Evolutionary conservation across 208 protist species (phyloP).

Genomic region (Leishmania major): DNA sequence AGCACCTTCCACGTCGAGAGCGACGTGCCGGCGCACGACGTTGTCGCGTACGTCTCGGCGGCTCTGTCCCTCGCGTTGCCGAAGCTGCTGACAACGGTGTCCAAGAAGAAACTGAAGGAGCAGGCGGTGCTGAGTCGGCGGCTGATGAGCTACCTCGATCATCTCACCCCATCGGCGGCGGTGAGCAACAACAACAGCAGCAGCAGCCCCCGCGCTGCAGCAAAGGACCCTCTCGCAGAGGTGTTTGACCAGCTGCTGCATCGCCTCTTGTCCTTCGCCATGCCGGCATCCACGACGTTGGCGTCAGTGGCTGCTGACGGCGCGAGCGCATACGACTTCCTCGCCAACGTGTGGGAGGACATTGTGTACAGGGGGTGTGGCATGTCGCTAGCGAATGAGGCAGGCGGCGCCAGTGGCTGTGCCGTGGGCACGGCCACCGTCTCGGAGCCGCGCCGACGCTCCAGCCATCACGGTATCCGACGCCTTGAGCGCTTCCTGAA

Average conservation of each 20-base stretch:
- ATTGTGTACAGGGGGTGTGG: constrained; percentile 33
- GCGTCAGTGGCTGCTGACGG: constrained; percentile 1
- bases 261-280: constrained; percentile 61
- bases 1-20: constrained; percentile 77
- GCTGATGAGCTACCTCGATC: constrained; percentile 75
- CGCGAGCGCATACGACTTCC: constrained; percentile 21
- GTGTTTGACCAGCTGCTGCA: constrained; percentile 77
- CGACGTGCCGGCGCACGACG: constrained; percentile 60
- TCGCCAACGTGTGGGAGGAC: constrained; percentile 34
- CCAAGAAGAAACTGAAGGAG: constrained; percentile 77
- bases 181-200: neutral
- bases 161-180: constrained; percentile 34
- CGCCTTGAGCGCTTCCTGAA: constrained; percentile 64
- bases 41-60: constrained; percentile 68
- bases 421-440: neutral
- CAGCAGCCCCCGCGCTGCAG: neutral
- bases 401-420: neutral
- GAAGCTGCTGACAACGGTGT: constrained; percentile 70
- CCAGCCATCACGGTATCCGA: constrained; percentile 36
- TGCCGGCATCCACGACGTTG: constrained; percentile 21
- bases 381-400: constrained; percentile 11
- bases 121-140: constrained; percentile 81
- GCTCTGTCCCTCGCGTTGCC: constrained; percentile 76
- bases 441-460: constrained; percentile 18
- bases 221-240: constrained; percentile 40